These are phyloP conservation scores for Salvia rosmarinus DNA, from an alignment of 257 asterid genomes.

Conservation along the genomic window DNA sequence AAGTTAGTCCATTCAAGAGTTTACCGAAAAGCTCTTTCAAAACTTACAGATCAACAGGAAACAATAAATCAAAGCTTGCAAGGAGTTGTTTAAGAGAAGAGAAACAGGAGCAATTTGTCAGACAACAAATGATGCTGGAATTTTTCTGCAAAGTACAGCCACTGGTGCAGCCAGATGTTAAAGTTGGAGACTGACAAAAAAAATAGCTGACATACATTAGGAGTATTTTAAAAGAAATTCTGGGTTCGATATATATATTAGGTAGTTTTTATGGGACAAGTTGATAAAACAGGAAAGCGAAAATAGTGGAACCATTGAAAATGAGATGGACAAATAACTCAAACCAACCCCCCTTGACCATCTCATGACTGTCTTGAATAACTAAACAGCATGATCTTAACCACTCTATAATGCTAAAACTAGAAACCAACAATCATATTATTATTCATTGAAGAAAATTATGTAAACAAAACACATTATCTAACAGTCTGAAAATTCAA, in stretches of 20 bases:
- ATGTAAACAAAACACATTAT: conserved; percentile 8
- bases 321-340: not conserved
- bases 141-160: conserved; percentile 10
- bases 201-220: not conserved
- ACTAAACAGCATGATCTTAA: conserved; percentile 6
- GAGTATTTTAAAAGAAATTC: conserved; percentile 4
- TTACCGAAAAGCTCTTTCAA: conserved; percentile 11
- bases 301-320: not conserved
- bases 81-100: conserved; percentile 6
- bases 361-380: conserved; percentile 13
- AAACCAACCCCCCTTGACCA: conserved; percentile 8
- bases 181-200: conserved; percentile 16
- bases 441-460: not conserved
- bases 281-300: not conserved
- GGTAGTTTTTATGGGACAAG: not conserved
- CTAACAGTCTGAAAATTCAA: conserved; percentile 11
- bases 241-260: not conserved
- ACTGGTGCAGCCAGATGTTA: conserved; percentile 16
- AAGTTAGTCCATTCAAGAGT: conserved; percentile 22
- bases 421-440: conserved; percentile 2
- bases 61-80: conserved; percentile 18
- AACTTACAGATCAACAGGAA: conserved; percentile 20
- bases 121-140: conserved; percentile 13
- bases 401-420: conserved; percentile 10
- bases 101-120: conserved; percentile 9